A percentile compares a stretch with the other conserved stretches of the same genome.
These are phyloP conservation scores for Scutellaria barbata DNA, from an alignment of 257 asterid genomes.

Conservation along the genomic window DNA sequence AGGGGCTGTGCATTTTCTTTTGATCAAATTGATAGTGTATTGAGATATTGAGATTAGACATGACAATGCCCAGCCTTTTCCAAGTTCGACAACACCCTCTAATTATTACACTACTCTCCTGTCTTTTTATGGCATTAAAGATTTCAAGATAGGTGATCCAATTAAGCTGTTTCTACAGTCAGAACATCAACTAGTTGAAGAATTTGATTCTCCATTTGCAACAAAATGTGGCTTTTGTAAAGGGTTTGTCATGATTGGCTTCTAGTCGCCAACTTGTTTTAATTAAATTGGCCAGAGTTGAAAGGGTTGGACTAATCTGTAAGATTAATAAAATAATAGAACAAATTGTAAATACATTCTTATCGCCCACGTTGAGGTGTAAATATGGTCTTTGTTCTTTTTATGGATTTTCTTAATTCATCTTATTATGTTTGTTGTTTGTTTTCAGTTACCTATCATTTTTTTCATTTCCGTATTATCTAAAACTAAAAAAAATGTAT, in stretches of 20 bases:
- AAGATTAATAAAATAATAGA: background rate
- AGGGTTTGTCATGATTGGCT: background rate
- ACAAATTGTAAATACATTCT: no score
- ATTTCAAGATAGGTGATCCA: conserved; percentile 2
- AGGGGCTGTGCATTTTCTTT: conserved; percentile 2
- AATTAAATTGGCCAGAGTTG: conserved; percentile 24
- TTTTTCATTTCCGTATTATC: no score
- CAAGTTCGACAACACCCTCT: background rate
- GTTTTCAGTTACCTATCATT: no score
- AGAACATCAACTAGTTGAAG: background rate
- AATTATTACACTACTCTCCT: conserved; percentile 22
- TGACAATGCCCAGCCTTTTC: conserved; percentile 8
- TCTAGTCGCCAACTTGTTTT: background rate
- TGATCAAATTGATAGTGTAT: conserved; percentile 30
- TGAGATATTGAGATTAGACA: conserved; percentile 35
- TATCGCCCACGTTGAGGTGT: no score
- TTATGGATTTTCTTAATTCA: no score
- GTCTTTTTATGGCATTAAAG: conserved; percentile 21
- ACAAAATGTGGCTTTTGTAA: background rate
- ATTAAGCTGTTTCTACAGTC: conserved; percentile 17
- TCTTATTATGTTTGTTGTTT: no score
- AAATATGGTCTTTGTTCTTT: no score
- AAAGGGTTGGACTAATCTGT: conserved; percentile 17
- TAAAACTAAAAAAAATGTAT: no score
- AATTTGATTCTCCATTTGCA: background rate